These are phyloP conservation scores for Citrus sinensis DNA, from an alignment of 345 rosid species.

Conservation along the genomic window DNA sequence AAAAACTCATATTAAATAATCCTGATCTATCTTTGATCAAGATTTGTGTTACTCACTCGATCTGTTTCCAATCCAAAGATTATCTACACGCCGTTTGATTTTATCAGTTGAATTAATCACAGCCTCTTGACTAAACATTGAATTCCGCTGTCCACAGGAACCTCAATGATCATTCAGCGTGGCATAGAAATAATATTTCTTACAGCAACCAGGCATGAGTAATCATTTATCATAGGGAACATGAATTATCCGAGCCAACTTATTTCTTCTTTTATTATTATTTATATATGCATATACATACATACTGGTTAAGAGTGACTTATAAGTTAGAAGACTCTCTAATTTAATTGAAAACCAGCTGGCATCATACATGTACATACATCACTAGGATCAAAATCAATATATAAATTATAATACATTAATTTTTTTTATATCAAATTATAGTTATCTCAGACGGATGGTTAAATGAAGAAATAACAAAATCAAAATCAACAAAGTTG, in stretches of 20 bases:
- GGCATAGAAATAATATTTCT: background rate
- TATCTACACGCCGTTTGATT: background rate
- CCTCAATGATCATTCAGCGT: slow-evolving; percentile 6
- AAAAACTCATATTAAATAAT: background rate
- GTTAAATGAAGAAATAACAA: slow-evolving; percentile 1
- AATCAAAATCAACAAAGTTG: slow-evolving; percentile 38
- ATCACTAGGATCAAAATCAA: background rate
- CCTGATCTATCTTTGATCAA: background rate
- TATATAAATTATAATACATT: slow-evolving; percentile 7
- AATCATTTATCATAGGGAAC: slow-evolving; percentile 8
- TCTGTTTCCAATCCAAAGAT: background rate
- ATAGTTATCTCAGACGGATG: too few relatives aligned
- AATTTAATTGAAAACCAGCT: slow-evolving; percentile 10
- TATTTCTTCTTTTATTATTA: too few relatives aligned
- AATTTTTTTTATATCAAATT: background rate
- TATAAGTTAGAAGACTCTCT: background rate
- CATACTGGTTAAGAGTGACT: background rate
- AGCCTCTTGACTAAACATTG: slow-evolving; percentile 6
- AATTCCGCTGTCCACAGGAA: slow-evolving; percentile 4
- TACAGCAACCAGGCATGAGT: background rate
- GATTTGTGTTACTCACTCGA: background rate
- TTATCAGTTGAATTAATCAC: slow-evolving; percentile 9
- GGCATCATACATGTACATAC: slow-evolving; percentile 9
- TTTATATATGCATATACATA: background rate
- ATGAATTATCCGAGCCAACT: too few relatives aligned